These are phyloP conservation scores for Cynanchum wilfordii DNA, from an alignment of 257 asterid genomes.

Conservation along the genomic window DNA sequence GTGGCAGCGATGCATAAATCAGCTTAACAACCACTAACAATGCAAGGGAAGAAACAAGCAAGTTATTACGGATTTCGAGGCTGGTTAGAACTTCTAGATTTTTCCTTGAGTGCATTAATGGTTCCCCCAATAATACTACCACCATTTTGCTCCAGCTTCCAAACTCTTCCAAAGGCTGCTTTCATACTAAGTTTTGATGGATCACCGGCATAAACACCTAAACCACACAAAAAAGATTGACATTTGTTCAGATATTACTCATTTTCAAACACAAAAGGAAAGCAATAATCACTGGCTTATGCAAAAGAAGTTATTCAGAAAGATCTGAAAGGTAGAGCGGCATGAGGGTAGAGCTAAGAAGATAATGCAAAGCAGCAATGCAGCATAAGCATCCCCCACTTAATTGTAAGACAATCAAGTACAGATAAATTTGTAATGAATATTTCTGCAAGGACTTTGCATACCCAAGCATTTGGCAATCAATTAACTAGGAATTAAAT, in stretches of 20 bases:
- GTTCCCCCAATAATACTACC: conserved; percentile 96
- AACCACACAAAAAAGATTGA: conserved; percentile 6
- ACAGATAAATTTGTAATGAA: background rate
- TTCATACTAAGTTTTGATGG: conserved; percentile 94
- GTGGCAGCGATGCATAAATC: conserved; percentile 12
- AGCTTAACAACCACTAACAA: conserved; percentile 21
- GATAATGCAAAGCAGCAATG: background rate
- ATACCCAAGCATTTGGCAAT: background rate
- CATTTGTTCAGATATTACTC: background rate
- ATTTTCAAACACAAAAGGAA: background rate
- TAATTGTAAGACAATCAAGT: background rate
- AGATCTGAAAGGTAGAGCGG: background rate
- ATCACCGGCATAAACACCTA: conserved; percentile 98
- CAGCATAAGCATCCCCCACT: background rate
- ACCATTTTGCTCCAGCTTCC: conserved; percentile 94
- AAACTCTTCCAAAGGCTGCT: conserved; percentile 97
- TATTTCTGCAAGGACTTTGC: background rate
- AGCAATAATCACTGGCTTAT: background rate
- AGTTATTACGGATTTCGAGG: conserved; percentile 82
- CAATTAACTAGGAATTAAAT: background rate
- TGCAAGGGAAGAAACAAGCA: conserved; percentile 8
- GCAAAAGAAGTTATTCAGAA: background rate
- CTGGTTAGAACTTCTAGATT: conserved; percentile 40
- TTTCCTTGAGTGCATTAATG: conserved; percentile 68
- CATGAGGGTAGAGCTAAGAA: background rate